Conservation (phyloP, 805 yeast species). For the Yarrowia sp. region DNA sequence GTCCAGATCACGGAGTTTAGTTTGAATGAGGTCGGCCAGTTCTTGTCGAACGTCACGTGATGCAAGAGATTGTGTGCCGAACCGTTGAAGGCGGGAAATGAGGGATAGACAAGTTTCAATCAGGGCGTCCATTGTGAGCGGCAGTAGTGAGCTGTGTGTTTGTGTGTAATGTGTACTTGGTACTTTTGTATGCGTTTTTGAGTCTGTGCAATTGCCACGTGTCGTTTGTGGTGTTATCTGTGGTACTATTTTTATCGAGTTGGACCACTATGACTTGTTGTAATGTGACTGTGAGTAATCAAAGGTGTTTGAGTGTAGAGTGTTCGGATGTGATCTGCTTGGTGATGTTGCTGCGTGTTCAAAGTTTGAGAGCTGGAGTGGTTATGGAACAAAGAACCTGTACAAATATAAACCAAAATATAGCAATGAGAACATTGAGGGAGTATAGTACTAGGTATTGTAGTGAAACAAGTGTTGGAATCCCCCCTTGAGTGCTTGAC, state of each 20-base stretch:
- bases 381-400: background rate
- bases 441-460: too few species aligned
- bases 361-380: background rate
- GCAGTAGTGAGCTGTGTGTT: background rate
- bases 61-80: slow-evolving; percentile 4
- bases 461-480: too few species aligned
- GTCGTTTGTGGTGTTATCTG: background rate
- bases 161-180: background rate
- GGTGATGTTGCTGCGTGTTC: slow-evolving; percentile 22
- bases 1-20: slow-evolving; percentile 19
- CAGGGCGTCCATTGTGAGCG: background rate
- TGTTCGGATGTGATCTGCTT: background rate
- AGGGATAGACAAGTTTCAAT: slow-evolving; percentile 16
- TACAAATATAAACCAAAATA: background rate
- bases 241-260: too few species aligned
- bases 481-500: too few species aligned
- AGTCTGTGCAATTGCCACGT: background rate
- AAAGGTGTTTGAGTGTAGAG: background rate
- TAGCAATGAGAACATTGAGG: too few species aligned
- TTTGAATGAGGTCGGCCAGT: slow-evolving; percentile 11
- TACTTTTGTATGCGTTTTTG: background rate
- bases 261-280: too few species aligned
- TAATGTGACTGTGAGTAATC: background rate
- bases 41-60: slow-evolving; percentile 18
- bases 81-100: slow-evolving; percentile 12